Evolutionary conservation across 805 yeast genomes (phyloP), one percentile per base, ranked within the genome.

Genomic region (Pichia gijzeniarum): DNA sequence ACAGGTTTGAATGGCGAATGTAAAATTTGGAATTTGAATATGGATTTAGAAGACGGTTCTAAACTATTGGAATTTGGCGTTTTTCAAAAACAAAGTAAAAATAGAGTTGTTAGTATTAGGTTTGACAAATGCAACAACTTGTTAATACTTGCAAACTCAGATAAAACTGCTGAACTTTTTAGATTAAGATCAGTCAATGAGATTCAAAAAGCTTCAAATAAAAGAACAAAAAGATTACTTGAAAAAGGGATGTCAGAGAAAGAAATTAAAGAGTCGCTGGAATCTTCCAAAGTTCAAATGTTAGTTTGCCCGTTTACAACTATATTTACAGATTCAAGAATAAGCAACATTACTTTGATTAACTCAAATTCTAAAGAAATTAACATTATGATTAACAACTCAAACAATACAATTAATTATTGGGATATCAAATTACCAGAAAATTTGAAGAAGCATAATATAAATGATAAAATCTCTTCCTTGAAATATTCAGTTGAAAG

Each of bases 1-100:
- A 74, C 85, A 25, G 90, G 96, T 37, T 76, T 79, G 56, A 89
- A 86, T 52, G 81, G 85, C 52, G 95, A 88, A 60, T 73, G 86
- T 28, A 87, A 86, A 60, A 72, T 90, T 8, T 93, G 98, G 98
- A 63, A 65, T 21, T 57, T 89, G n/a, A 79, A 85, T 58, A 60
- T 85, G 27, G 58, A 61, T 0, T 64, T 67, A 30, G 73, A 70
- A 5, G 84, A 80, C 44, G 58, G 52, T 10, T 20, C 38, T 13
- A 50, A 53, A 20, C 16, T 51, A 10, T 73, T 74, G 47, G 85
- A 78, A 53, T 65, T 69, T 40, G 97, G 97, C 1, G 54, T 66
- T 3, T 73, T 84, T 54, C 87, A 82, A 50, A 87, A 87, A 58
- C 85, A 78, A 52, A 83, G 91, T 61, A 84, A 81, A 55, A 74